These are phyloP conservation scores for Diaporthe caulivora DNA, from an alignment of 2,329 filamentous ascomycete species.

Conservation along the genomic window DNA sequence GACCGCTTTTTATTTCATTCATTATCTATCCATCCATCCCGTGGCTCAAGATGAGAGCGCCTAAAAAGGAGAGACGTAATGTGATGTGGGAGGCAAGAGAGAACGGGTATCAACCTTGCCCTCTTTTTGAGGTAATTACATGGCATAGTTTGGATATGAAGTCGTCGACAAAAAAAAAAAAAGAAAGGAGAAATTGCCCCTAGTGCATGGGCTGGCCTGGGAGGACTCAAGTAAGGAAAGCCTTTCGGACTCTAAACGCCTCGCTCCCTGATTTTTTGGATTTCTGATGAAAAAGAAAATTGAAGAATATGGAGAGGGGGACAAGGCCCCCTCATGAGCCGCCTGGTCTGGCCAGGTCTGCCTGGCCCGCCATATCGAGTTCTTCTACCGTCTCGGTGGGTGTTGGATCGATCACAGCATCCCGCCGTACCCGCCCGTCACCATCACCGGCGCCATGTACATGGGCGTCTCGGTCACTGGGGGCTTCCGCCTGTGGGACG, in stretches of 20 bases:
- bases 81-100: background rate
- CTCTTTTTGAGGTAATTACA: conserved; percentile 8
- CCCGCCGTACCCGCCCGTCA: conserved; percentile 6
- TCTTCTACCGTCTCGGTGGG: too few species aligned
- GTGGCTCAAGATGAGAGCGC: background rate
- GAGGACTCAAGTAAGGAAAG: background rate
- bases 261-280: background rate
- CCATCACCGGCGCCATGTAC: background rate
- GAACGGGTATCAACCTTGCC: background rate
- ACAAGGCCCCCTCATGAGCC: too few species aligned
- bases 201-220: background rate
- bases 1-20: background rate
- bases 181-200: background rate
- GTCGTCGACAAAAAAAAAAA: background rate
- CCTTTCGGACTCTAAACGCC: conserved; percentile 22
- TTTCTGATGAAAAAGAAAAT: background rate
- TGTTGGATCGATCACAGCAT: conserved; percentile 1
- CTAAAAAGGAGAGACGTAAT: background rate
- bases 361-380: too few species aligned
- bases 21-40: background rate
- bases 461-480: conserved; percentile 7
- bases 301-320: too few species aligned
- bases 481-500: conserved; percentile 14
- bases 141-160: background rate
- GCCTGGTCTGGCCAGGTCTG: background rate